Base-by-base conservation (phyloP, 768 basidiomycete genomes). In the Holtermannia corniformis region DNA sequence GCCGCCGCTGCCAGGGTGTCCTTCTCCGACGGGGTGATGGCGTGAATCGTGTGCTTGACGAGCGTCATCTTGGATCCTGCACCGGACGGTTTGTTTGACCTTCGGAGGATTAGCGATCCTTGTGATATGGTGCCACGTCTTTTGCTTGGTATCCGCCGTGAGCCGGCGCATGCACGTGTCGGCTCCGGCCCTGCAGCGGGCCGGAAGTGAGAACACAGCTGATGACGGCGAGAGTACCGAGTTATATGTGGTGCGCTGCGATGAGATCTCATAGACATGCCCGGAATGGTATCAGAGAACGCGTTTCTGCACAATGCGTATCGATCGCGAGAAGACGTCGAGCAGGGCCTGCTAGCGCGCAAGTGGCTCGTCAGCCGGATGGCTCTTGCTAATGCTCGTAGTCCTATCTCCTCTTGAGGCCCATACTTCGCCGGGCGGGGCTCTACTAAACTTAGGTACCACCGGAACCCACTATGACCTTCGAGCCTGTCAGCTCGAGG, bases 391-490 rank as follows among this genome's bases (percentile, higher is more conserved):
- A 20, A 22, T 11, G 24, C 44, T 76, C 72, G n/a, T n/a, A 54
- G 75, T 86, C 19, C 79, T 87, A 25, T 80, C 85, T 63, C 81
- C 84, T 1, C 76, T 86, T 19, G 82, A 77, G 0, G 65, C 78
- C 1, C 82, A 84, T 62, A 87, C 85, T 0, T 85, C 84, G 12
- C 79, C 81, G 0, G 83, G 84, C 49, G 84, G 85, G 13, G 80
- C 85, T 12, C 78, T 83, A 40, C 78, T 86, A 55, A 81, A 82
- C 55, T 75, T 86, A 2, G 83, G 83, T 3, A 76, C 65, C 27
- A 73, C 83, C 1, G 84, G 79, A 11, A 85, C 84, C 0, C 85
- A 85, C 63, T 85, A 80, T 66, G 84, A 86, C 65, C 80, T 75
- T 78, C 81, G 25, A 14, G 83, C 85, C 21, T 71, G 72, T 20